A percentile compares a stretch with the other conserved stretches of the same genome.
Evolutionary conservation across 2,329 filamentous ascomycete species (phyloP).

Genomic region (Sphaerostilbella broomeana): DNA sequence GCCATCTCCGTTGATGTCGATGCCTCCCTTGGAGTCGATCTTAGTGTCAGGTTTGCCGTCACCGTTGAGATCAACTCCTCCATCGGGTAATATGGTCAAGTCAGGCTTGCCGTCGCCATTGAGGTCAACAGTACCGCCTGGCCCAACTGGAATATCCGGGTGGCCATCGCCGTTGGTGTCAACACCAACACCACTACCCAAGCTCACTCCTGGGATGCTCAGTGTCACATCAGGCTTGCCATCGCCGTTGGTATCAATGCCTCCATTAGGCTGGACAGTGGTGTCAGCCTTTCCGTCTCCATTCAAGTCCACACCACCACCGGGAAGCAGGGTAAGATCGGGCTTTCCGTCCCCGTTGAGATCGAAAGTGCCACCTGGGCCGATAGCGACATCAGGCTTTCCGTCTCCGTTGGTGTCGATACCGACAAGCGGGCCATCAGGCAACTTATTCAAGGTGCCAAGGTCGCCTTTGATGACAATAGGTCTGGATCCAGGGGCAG

Average conservation of each 20-base stretch:
- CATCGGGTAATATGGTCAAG: neutral
- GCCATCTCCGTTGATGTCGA: slow-evolving; percentile 1
- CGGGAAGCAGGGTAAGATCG: neutral
- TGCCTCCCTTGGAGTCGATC: neutral
- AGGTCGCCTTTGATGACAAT: neutral
- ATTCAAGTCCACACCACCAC: slow-evolving; percentile 1
- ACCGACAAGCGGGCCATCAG: neutral
- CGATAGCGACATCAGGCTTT: slow-evolving; percentile 3
- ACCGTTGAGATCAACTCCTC: slow-evolving; percentile 1
- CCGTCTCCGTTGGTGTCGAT: slow-evolving; percentile 4
- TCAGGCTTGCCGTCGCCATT: slow-evolving; percentile 2
- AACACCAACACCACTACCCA: neutral
- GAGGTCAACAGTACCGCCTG: neutral
- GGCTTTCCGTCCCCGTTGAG: slow-evolving; percentile 2
- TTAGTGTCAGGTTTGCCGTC: neutral
- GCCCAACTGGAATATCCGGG: slow-evolving; percentile 4
- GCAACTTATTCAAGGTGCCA: neutral
- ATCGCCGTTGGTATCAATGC: slow-evolving; percentile 4
- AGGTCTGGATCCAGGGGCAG: neutral
- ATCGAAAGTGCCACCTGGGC: slow-evolving; percentile 1
- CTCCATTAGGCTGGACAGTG: neutral
- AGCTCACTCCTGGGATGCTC: neutral
- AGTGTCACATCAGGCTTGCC: neutral
- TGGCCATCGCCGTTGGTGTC: slow-evolving; percentile 3
- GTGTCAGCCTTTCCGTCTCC: slow-evolving; percentile 3